These are phyloP conservation scores for Plantago major DNA, from an alignment of 257 asterid genomes.

Conservation along the genomic window DNA sequence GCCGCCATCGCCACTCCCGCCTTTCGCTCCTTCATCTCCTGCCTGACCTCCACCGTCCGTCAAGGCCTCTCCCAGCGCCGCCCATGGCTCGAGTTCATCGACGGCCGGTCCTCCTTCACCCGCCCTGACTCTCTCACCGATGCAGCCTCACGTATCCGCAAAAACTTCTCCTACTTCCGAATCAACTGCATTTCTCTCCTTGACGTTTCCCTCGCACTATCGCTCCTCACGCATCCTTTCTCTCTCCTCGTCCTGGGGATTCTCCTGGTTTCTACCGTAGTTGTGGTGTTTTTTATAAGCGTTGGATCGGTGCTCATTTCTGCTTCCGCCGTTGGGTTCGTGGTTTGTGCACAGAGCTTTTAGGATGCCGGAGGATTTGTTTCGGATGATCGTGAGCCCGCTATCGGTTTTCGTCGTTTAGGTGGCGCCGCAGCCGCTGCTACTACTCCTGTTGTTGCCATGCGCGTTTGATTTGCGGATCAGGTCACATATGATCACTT, in stretches of 20 bases:
- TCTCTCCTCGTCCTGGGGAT: too few species aligned
- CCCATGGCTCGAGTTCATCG: constrained; percentile 77
- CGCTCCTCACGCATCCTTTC: too few species aligned
- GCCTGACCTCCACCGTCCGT: constrained; percentile 56
- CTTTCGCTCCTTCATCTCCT: constrained; percentile 63
- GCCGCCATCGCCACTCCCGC: too few species aligned
- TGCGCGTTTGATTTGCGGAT: constrained; percentile 60
- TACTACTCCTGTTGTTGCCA: constrained; percentile 55
- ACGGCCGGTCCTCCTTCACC: constrained; percentile 73
- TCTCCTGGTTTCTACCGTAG: too few species aligned
- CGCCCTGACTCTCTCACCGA: constrained; percentile 82
- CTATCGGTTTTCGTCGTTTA: constrained; percentile 61
- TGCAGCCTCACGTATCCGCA: constrained; percentile 79
- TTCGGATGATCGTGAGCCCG: constrained; percentile 76
- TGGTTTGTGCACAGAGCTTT: constrained; percentile 78
- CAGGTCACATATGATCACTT: too few species aligned
- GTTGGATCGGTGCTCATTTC: constrained; percentile 80
- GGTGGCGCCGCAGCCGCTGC: constrained; percentile 68
- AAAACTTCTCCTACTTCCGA: too few species aligned
- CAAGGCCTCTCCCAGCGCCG: constrained; percentile 79
- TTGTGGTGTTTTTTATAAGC: constrained; percentile 74
- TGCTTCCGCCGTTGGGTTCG: constrained; percentile 59
- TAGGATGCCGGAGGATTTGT: constrained; percentile 78
- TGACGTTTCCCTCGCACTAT: too few species aligned
- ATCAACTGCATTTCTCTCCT: too few species aligned